These are phyloP conservation scores for Pseudogymnoascus sp. DNA, from an alignment of 2,329 filamentous ascomycete species.

Conservation along the genomic window DNA sequence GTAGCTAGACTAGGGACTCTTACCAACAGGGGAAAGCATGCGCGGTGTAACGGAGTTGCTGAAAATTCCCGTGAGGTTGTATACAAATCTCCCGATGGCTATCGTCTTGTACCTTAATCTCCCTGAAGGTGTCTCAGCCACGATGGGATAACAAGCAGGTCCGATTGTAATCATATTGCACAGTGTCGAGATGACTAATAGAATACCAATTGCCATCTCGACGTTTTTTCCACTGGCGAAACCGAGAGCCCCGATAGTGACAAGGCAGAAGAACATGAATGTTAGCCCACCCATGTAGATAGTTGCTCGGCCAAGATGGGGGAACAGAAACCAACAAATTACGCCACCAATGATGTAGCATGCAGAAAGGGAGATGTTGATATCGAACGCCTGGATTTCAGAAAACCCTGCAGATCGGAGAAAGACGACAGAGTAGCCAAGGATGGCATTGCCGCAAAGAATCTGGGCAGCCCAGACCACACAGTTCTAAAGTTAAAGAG, in stretches of 20 bases:
- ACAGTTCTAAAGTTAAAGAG: constrained; percentile 23
- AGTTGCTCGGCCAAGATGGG: constrained; percentile 32
- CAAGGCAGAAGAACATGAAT: constrained; percentile 39
- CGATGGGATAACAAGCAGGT: constrained; percentile 24
- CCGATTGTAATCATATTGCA: constrained; percentile 30
- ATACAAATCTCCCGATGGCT: constrained; percentile 21
- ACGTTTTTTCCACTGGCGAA: constrained; percentile 68
- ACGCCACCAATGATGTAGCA: constrained; percentile 34
- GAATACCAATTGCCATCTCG: constrained; percentile 28
- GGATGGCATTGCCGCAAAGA: constrained; percentile 30
- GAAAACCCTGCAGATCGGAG: constrained; percentile 32
- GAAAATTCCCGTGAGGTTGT: constrained; percentile 22
- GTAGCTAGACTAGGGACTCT: constrained; percentile 11
- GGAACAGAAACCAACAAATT: constrained; percentile 34
- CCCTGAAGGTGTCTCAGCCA: constrained; percentile 21
- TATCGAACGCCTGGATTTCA: constrained; percentile 30
- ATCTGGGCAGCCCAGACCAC: constrained; percentile 33
- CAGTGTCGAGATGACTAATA: constrained; percentile 26
- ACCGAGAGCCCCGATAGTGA: constrained; percentile 70
- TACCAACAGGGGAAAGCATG: constrained; percentile 22
- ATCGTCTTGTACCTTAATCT: constrained; percentile 22
- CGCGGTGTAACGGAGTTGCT: constrained; percentile 22
- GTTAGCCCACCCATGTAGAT: constrained; percentile 33
- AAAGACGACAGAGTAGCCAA: constrained; percentile 32
- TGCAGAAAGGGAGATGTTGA: constrained; percentile 33